Evolutionary conservation across 2,329 filamentous ascomycete species (phyloP).

Genomic region (Fusarium subtropicale): DNA sequence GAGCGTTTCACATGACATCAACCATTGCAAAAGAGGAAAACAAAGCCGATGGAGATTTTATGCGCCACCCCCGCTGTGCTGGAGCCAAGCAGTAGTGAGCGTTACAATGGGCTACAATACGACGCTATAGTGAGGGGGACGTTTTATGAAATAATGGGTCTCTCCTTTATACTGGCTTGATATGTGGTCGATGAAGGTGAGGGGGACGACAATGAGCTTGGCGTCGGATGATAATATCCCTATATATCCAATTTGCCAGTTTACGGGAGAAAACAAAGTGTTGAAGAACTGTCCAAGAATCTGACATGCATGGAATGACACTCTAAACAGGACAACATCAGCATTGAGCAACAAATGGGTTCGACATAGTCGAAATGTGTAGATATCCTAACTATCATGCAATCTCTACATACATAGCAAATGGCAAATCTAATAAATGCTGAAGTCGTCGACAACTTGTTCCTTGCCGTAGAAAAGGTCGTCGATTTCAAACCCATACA

Average conservation of each 20-base stretch:
- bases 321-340: not conserved
- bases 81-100: not conserved
- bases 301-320: not conserved
- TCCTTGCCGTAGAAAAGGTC: slow-evolving; percentile 2
- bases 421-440: not conserved
- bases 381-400: not conserved
- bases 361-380: not conserved
- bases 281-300: not conserved
- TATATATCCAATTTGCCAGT: too few relatives aligned
- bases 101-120: not conserved
- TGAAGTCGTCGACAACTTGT: slow-evolving; percentile 11
- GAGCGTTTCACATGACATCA: slow-evolving; percentile 15
- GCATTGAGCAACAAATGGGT: not conserved
- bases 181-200: not conserved
- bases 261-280: not conserved
- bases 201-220: not conserved
- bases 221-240: not conserved
- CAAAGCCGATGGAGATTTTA: not conserved
- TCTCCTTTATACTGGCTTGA: not conserved
- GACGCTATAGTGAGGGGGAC: not conserved
- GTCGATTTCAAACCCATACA: slow-evolving; percentile 16
- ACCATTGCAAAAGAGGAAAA: not conserved
- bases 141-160: not conserved
- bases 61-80: slow-evolving; percentile 5
- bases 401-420: not conserved